These are phyloP conservation scores for Pythium insidiosum DNA, from an alignment of 352 stramenopile species.

Conservation along the genomic window DNA sequence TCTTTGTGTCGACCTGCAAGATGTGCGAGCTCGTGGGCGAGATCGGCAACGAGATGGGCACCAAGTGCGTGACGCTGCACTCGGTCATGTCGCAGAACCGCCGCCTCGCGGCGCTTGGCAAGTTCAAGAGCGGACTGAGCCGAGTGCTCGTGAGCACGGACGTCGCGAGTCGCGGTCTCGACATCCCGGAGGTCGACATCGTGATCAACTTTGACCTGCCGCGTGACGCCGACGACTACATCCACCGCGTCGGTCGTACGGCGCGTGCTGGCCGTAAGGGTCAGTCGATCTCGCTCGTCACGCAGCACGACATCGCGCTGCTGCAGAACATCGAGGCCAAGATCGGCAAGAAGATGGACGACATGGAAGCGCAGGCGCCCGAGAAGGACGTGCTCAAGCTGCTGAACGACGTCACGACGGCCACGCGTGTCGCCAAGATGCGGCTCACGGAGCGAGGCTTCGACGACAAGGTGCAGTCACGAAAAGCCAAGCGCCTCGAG, in stretches of 20 bases:
- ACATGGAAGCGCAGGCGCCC: slow-evolving; percentile 66
- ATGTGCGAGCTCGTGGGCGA: slow-evolving; percentile 92
- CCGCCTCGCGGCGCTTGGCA: slow-evolving; percentile 91
- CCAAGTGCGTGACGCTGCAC: slow-evolving; percentile 94
- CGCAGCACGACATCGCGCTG: slow-evolving; percentile 91
- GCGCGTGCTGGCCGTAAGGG: slow-evolving; percentile 88
- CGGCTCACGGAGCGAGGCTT: slow-evolving; percentile 85
- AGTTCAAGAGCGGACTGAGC: slow-evolving; percentile 94
- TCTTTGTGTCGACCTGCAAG: slow-evolving; percentile 97
- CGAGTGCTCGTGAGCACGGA: slow-evolving; percentile 96
- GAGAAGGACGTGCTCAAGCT: slow-evolving; percentile 94
- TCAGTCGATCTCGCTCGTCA: slow-evolving; percentile 92
- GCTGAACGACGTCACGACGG: slow-evolving; percentile 93
- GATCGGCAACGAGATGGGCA: slow-evolving; percentile 89
- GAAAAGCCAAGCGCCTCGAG: slow-evolving; percentile 57
- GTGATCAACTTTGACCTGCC: slow-evolving; percentile 98
- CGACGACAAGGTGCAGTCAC: slow-evolving; percentile 74
- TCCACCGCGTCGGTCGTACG: slow-evolving; percentile 96
- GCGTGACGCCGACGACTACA: slow-evolving; percentile 93
- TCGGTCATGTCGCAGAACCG: slow-evolving; percentile 94
- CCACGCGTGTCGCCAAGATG: slow-evolving; percentile 91
- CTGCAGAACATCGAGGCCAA: slow-evolving; percentile 94
- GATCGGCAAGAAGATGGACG: slow-evolving; percentile 86
- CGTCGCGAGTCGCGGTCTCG: slow-evolving; percentile 93
- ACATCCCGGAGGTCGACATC: slow-evolving; percentile 95